Percentiles rank a stretch among this genome's conserved stretches.
Evolutionary conservation across 1,139 yeast genomes (phyloP).

Genomic region (Diutina siamensis): DNA sequence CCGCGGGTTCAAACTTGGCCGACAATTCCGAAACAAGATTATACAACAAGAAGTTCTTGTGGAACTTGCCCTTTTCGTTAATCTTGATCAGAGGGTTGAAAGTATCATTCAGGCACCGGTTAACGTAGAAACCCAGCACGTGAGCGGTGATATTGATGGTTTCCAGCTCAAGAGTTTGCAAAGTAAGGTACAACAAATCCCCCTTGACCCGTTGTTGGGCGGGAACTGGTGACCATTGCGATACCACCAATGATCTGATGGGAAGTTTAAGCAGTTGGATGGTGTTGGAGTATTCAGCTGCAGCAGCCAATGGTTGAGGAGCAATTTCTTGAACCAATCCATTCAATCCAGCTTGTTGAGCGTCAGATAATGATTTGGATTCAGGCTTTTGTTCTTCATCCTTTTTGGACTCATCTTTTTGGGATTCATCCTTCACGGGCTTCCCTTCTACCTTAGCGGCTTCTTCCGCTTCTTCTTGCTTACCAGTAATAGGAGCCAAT

Average conservation of each 20-base stretch:
- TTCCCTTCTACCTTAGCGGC: not conserved
- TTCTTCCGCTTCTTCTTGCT: slow-evolving; percentile 7
- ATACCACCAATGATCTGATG: slow-evolving; percentile 46
- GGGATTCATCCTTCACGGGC: slow-evolving; percentile 6
- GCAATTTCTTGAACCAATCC: slow-evolving; percentile 8
- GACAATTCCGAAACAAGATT: slow-evolving; percentile 44
- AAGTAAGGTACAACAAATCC: slow-evolving; percentile 65
- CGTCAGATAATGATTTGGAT: not conserved
- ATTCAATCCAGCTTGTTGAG: slow-evolving; percentile 8
- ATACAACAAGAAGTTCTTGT: slow-evolving; percentile 36
- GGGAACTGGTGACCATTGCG: slow-evolving; percentile 91
- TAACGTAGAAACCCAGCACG: slow-evolving; percentile 67
- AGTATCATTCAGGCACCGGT: slow-evolving; percentile 50
- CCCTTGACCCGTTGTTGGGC: slow-evolving; percentile 52
- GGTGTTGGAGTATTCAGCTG: not conserved
- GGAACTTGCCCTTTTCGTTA: slow-evolving; percentile 25
- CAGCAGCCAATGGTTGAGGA: not conserved
- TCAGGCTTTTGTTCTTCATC: slow-evolving; percentile 7
- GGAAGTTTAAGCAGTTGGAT: slow-evolving; percentile 19
- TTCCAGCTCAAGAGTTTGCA: slow-evolving; percentile 75
- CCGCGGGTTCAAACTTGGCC: slow-evolving; percentile 33
- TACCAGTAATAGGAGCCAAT: slow-evolving; percentile 16
- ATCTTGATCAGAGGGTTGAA: slow-evolving; percentile 56
- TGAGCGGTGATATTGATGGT: slow-evolving; percentile 68
- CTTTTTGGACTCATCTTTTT: slow-evolving; percentile 7